phyloP scores from a whole-genome alignment of 768 basidiomycete species.

The Boletus eberwhitei region DNA sequence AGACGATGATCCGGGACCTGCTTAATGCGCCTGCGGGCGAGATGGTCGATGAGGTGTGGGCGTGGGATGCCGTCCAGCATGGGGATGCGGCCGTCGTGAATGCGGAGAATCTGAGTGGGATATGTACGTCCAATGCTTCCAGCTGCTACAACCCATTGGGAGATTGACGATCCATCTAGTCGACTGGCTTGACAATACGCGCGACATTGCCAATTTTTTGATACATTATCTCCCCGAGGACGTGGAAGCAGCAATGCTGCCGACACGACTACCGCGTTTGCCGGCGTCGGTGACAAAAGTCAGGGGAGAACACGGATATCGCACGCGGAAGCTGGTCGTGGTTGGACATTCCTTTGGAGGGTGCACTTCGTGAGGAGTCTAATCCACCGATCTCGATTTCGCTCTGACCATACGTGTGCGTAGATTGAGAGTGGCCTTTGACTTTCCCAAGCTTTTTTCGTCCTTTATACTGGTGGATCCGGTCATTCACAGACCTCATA shows the following conservation, averaged over 20 bases:
- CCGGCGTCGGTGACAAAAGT: constrained; percentile 37
- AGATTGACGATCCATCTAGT: constrained; percentile 36
- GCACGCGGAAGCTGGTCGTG: constrained; percentile 52
- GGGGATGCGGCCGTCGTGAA: constrained; percentile 84
- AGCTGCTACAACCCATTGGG: background rate
- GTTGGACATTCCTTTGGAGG: constrained; percentile 88
- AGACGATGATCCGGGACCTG: constrained; percentile 57
- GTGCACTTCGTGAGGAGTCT: constrained; percentile 57
- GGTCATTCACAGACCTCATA: constrained; percentile 43
- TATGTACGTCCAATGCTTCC: constrained; percentile 47
- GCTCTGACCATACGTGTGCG: background rate
- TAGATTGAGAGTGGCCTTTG: constrained; percentile 64
- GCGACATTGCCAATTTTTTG: constrained; percentile 79
- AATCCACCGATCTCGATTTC: background rate
- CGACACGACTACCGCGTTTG: constrained; percentile 53
- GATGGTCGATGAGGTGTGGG: constrained; percentile 71
- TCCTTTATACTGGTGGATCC: constrained; percentile 78
- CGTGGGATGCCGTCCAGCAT: constrained; percentile 80
- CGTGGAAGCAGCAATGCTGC: constrained; percentile 36
- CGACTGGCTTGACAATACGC: constrained; percentile 74
- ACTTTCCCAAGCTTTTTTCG: constrained; percentile 64
- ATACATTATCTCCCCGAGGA: constrained; percentile 58
- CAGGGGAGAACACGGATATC: constrained; percentile 49
- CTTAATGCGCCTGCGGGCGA: constrained; percentile 40
- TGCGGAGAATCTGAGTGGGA: constrained; percentile 44